phyloP scores from a whole-genome alignment of 176 grass and related monocot species.

The Phoenix dactylifera region DNA sequence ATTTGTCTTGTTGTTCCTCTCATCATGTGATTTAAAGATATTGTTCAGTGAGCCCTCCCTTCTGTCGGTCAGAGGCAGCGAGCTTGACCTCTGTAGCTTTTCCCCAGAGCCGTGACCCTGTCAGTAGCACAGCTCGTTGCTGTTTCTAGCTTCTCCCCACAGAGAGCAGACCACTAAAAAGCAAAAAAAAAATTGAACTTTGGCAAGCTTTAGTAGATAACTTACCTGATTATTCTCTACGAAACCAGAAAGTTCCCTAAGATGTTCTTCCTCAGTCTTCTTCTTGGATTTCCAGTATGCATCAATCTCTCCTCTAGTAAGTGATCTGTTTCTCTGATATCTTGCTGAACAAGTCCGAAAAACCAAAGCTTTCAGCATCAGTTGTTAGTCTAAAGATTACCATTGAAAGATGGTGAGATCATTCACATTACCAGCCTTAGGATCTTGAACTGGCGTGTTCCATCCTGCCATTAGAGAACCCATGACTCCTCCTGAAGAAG shows the following conservation, averaged over 20 bases:
- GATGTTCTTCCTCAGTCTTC: not conserved
- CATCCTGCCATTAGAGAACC: constrained; percentile 29
- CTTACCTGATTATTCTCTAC: constrained; percentile 8
- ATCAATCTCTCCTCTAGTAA: constrained; percentile 21
- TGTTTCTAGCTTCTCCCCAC: not conserved
- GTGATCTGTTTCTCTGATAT: constrained; percentile 19
- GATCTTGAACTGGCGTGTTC: constrained; percentile 13
- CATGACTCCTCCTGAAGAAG: not conserved
- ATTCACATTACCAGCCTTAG: constrained; percentile 12
- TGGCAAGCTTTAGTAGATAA: not conserved
- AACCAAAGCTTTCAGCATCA: not conserved
- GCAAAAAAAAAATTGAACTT: too few species aligned
- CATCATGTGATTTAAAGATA: not conserved
- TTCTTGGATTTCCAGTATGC: constrained; percentile 23
- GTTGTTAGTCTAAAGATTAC: not conserved
- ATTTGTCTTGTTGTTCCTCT: not conserved
- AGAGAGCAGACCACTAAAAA: too few species aligned
- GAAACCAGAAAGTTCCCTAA: not conserved
- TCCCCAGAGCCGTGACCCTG: not conserved
- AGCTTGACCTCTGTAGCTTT: constrained; percentile 6
- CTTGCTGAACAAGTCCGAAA: not conserved
- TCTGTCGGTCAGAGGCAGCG: constrained; percentile 5
- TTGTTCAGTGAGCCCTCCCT: constrained; percentile 1
- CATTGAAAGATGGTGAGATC: not conserved
- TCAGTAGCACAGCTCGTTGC: not conserved